These are phyloP conservation scores for Plasmodium ovale DNA, from an alignment of 169 alveolate genomes.

Conservation along the genomic window DNA sequence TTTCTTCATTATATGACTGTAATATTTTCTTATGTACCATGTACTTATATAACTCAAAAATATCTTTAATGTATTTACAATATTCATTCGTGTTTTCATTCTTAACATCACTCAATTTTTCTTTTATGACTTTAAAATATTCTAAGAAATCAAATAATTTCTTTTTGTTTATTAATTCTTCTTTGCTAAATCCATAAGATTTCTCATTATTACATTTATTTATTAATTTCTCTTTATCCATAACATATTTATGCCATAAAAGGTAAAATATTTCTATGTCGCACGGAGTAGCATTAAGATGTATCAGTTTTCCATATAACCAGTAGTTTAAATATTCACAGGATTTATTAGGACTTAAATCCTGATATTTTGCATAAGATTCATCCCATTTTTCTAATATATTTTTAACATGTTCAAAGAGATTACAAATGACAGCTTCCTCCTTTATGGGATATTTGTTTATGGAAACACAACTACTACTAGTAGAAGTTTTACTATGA, in stretches of 20 bases:
- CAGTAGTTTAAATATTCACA: neutral
- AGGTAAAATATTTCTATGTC: too few species aligned
- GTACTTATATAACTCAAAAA: too few species aligned
- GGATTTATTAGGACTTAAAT: neutral
- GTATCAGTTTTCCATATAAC: too few species aligned
- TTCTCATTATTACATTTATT: neutral
- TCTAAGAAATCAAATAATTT: neutral
- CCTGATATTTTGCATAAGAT: neutral
- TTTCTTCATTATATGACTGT: neutral
- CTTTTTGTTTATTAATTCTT: too few species aligned
- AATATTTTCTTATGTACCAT: neutral
- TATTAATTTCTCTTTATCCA: too few species aligned
- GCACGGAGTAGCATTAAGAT: too few species aligned
- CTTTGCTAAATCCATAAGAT: neutral
- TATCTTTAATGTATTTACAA: too few species aligned
- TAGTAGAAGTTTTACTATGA: too few species aligned
- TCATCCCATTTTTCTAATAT: neutral
- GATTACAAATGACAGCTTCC: neutral
- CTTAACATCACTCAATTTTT: neutral
- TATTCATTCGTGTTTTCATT: neutral
- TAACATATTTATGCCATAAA: too few species aligned
- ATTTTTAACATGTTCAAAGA: neutral
- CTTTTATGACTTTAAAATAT: too few species aligned
- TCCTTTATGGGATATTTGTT: too few species aligned
- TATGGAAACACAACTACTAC: neutral